Evolutionary conservation across 2,329 filamentous ascomycete species (phyloP), one percentile per base, ranked within the genome.

Genomic region (Penicillium sp.): DNA sequence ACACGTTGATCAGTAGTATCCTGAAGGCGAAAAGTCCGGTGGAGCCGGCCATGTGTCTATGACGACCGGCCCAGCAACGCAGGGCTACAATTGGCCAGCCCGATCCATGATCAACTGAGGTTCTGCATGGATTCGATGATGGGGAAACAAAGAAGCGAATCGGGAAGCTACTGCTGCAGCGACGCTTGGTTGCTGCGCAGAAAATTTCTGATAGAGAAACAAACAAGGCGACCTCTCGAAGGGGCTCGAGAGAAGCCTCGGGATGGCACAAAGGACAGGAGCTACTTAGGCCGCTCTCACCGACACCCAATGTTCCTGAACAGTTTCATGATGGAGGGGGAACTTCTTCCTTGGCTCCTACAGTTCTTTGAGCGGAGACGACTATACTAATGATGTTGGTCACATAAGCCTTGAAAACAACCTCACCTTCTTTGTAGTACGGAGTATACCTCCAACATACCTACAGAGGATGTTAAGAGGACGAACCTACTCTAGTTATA

Each of bases 11-110:
- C 35, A 41, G 13, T 41, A 11, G 3, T 38, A 38, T 38, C 60
- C 52, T 29, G 31, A 63, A 56, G 65, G 64, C 60, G 62, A 67
- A 68, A 68, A 67, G 56, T 67, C 64, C 60, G 56, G 67, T 70
- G 66, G 67, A 60, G 53, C 61, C 51, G 47, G 56, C 68, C 68
- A 70, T 70, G 68, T 70, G 68, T 66, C 61, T 29, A 69, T 68
- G 67, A 67, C 66, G 65, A 70, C 67, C 63, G 61, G 55, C 21
- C 45, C 54, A 49, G 48, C 58, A 44, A 38, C 29, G 17, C 30
- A 7, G 7, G 21, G 11, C 5, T 66, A 23, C 29, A 56, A 69
- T 68, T 69, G 67, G 67, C 23, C 9, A 45, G n/a, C 19, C 30
- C 19, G 57, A 21, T 58, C 53, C 47, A 58, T 55, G 67, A 69